Evolutionary conservation across 202 grass and related monocot genomes (phyloP).

Genomic region (Brachypodium distachyon): DNA sequence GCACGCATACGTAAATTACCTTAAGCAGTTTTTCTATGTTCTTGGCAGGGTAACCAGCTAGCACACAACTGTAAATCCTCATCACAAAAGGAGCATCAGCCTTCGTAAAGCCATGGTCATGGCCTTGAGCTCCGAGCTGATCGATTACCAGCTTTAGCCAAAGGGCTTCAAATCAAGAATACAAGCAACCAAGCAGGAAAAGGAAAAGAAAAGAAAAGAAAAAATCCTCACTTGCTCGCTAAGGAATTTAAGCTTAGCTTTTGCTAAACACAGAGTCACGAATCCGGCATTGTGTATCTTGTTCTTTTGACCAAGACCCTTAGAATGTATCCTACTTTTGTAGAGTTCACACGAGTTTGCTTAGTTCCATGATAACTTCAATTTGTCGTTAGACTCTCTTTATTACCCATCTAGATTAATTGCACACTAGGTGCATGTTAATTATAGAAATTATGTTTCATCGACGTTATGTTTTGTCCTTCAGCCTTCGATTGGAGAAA

Average conservation of each 20-base stretch:
- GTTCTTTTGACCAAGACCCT: constrained; percentile 28
- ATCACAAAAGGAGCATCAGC: constrained; percentile 23
- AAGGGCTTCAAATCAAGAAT: constrained; percentile 29
- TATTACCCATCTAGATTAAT: too few relatives aligned
- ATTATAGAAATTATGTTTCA: background rate
- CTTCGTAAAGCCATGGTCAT: constrained; percentile 20
- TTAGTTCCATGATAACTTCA: too few relatives aligned
- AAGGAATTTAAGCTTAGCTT: constrained; percentile 34
- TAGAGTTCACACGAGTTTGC: too few relatives aligned
- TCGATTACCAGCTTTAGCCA: constrained; percentile 42
- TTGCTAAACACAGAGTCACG: constrained; percentile 9
- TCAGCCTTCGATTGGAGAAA: background rate
- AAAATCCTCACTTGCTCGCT: constrained; percentile 40
- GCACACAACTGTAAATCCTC: constrained; percentile 2
- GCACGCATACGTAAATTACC: background rate
- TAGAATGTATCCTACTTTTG: background rate
- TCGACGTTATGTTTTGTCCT: background rate
- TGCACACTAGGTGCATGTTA: background rate
- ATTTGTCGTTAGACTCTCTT: too few relatives aligned
- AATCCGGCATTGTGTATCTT: constrained; percentile 14
- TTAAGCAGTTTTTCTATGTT: background rate
- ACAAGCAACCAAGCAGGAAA: constrained; percentile 19
- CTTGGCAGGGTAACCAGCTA: background rate
- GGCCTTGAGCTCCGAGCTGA: constrained; percentile 56
- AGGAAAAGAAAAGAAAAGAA: constrained; percentile 1